phyloP scores from a whole-genome alignment of 257 asterid species.

The Rubia yunnanensis region DNA sequence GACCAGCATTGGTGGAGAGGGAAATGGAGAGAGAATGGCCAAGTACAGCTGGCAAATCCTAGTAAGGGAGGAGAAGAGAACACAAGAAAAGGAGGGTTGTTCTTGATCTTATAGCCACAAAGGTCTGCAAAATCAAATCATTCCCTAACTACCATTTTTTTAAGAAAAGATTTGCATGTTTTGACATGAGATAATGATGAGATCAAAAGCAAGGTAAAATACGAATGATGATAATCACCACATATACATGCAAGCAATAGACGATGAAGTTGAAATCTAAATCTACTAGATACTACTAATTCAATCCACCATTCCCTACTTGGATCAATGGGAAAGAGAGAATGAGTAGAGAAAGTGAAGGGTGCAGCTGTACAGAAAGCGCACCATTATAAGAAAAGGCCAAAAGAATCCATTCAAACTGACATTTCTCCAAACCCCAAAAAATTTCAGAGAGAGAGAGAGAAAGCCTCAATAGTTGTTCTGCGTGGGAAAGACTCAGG shows the following conservation, averaged over 20 bases:
- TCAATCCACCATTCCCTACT: slow-evolving; percentile 21
- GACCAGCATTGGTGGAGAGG: slow-evolving; percentile 3
- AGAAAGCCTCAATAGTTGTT: slow-evolving; percentile 4
- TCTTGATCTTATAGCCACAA: slow-evolving; percentile 1
- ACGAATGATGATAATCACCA: slow-evolving; percentile 9
- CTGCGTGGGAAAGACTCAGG: slow-evolving; percentile 18
- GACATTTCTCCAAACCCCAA: slow-evolving; percentile 28
- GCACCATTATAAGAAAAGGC: slow-evolving; percentile 16
- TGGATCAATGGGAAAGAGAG: slow-evolving; percentile 8
- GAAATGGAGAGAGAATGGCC: not conserved
- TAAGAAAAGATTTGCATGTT: slow-evolving; percentile 1
- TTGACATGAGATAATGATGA: slow-evolving; percentile 1
- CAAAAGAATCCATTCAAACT: slow-evolving; percentile 34
- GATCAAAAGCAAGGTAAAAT: not conserved
- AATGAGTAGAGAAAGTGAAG: slow-evolving; percentile 7
- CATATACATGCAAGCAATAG: not conserved
- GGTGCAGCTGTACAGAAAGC: slow-evolving; percentile 11
- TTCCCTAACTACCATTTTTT: not conserved
- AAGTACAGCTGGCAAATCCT: not conserved
- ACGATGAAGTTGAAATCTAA: slow-evolving; percentile 17
- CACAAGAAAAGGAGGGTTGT: not conserved
- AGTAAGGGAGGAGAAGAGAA: not conserved
- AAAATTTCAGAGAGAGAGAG: slow-evolving; percentile 8
- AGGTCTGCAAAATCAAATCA: not conserved
- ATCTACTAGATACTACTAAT: slow-evolving; percentile 27